phyloP scores from a whole-genome alignment of 2,329 filamentous ascomycete genomes.

The Paecilomyces sp. region DNA sequence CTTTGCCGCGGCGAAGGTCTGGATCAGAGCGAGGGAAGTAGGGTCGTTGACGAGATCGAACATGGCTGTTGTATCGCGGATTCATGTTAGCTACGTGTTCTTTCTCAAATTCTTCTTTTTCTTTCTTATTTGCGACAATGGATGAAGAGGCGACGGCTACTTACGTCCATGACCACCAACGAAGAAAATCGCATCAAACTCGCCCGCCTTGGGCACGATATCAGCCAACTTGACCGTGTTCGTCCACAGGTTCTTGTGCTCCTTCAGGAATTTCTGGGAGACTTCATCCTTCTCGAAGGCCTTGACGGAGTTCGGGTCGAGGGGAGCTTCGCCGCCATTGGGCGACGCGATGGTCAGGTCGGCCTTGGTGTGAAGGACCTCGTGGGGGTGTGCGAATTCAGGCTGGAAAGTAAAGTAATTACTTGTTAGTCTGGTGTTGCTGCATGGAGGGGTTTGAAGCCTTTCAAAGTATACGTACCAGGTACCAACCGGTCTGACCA shows the following conservation, averaged over 20 bases:
- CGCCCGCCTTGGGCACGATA: conserved; percentile 49
- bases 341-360: conserved; percentile 56
- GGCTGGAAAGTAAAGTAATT: conserved; percentile 20
- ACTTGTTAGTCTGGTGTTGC: no score
- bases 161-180: conserved; percentile 53
- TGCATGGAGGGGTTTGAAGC: not conserved
- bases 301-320: conserved; percentile 54
- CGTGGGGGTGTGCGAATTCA: conserved; percentile 60
- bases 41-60: conserved; percentile 42
- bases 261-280: conserved; percentile 49
- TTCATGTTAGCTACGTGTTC: not conserved
- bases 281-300: conserved; percentile 47
- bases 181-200: conserved; percentile 59
- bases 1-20: conserved; percentile 40
- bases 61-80: conserved; percentile 31
- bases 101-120: not conserved
- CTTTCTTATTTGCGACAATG: no score
- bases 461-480: conserved; percentile 39
- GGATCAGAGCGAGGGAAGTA: conserved; percentile 38
- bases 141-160: conserved; percentile 12
- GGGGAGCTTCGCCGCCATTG: conserved; percentile 53
- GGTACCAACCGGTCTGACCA: conserved; percentile 62
- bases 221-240: conserved; percentile 53
- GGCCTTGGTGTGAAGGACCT: conserved; percentile 48
- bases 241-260: conserved; percentile 55